Conservation (phyloP, 306 rosid genomes). For the Astragalus membranaceus region DNA sequence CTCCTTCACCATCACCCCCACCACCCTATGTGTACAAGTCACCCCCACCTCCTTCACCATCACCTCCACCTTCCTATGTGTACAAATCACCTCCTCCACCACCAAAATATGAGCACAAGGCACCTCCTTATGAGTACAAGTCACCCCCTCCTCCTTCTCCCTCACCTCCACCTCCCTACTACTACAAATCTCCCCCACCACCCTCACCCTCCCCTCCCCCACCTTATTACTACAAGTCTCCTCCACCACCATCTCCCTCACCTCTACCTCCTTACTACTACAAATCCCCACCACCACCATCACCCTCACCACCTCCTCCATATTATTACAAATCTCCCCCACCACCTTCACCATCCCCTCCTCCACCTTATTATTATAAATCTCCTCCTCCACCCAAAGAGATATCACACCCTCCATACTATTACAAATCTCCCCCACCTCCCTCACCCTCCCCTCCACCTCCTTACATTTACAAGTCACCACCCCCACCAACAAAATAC, state of each 20-base stretch:
- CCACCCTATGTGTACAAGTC: background rate
- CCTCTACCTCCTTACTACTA: background rate
- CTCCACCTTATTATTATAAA: background rate
- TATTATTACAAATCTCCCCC: background rate
- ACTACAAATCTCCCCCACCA: background rate
- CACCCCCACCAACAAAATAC: background rate
- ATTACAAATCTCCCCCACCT: background rate
- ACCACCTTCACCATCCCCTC: background rate
- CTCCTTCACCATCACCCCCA: background rate
- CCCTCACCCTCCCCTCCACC: slow-evolving; percentile 3
- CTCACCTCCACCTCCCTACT: background rate
- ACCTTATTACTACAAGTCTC: background rate
- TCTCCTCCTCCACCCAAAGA: background rate
- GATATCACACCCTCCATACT: background rate
- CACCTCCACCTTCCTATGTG: background rate
- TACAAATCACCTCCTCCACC: background rate
- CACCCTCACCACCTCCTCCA: background rate
- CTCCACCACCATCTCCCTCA: background rate
- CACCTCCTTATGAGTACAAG: background rate
- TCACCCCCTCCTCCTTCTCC: background rate
- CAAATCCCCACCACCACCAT: background rate
- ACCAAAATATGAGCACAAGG: background rate
- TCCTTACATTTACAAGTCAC: background rate
- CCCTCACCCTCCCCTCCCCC: background rate
- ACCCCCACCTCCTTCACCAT: background rate